These are phyloP conservation scores for Bacidia rubella DNA, from an alignment of 495 filamentous ascomycete genomes.

Conservation along the genomic window DNA sequence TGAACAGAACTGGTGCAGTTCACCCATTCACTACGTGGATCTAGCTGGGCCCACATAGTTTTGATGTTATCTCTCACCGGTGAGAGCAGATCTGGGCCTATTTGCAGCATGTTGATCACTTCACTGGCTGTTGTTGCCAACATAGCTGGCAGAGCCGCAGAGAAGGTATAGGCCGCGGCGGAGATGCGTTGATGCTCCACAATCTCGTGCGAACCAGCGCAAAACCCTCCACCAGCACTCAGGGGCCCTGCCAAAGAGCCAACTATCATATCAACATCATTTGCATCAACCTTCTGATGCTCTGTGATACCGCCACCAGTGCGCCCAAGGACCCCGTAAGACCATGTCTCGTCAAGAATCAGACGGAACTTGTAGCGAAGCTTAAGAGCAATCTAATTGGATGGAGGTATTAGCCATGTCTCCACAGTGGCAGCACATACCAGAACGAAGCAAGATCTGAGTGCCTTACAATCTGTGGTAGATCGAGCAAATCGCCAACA, in stretches of 20 bases:
- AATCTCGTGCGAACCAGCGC: slow-evolving; percentile 75
- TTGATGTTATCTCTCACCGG: slow-evolving; percentile 70
- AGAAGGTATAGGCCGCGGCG: slow-evolving; percentile 82
- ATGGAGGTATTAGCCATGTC: no score
- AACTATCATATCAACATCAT: slow-evolving; percentile 87
- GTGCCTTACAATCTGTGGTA: slow-evolving; percentile 66
- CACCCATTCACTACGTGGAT: slow-evolving; percentile 89
- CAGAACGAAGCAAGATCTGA: not conserved
- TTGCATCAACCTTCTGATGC: slow-evolving; percentile 85
- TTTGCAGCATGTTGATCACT: slow-evolving; percentile 70
- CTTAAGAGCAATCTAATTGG: slow-evolving; percentile 71
- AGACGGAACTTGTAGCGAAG: slow-evolving; percentile 93
- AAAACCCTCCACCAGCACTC: slow-evolving; percentile 90
- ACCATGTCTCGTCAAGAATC: slow-evolving; percentile 94
- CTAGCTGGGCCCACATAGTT: slow-evolving; percentile 71
- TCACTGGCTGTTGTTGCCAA: slow-evolving; percentile 90
- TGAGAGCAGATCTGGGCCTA: slow-evolving; percentile 60
- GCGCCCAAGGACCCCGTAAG: slow-evolving; percentile 82
- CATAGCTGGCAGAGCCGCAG: slow-evolving; percentile 85
- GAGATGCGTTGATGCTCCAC: slow-evolving; percentile 92
- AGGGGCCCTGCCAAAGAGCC: slow-evolving; percentile 83
- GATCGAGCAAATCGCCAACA: slow-evolving; percentile 68
- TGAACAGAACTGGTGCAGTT: slow-evolving; percentile 66
- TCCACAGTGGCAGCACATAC: no score
- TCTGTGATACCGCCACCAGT: slow-evolving; percentile 88